Evolutionary conservation across 2,329 filamentous ascomycete genomes (phyloP).

Genomic region (Monosporascus cannonballus): DNA sequence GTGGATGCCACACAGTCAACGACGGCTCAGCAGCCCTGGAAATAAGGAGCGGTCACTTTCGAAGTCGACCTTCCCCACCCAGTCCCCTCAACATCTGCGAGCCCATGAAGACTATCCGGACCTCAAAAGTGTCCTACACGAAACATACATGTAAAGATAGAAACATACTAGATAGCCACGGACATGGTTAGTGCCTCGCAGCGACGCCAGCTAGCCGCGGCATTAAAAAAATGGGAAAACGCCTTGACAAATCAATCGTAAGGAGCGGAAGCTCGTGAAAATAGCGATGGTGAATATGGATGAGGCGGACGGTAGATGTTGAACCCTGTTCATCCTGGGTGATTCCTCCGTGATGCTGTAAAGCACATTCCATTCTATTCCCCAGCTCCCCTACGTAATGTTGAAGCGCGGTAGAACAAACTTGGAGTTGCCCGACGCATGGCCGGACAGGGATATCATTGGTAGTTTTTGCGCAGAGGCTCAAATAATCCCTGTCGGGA

Average conservation of each 20-base stretch:
- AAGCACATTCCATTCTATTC: no score
- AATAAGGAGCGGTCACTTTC: conserved; percentile 6
- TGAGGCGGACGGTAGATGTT: no score
- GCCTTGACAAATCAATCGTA: no score
- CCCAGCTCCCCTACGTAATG: no score
- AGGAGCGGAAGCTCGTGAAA: no score
- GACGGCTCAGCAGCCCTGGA: conserved; percentile 20
- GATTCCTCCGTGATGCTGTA: background rate
- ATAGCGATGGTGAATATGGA: no score
- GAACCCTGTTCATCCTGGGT: no score
- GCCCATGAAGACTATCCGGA: conserved; percentile 12
- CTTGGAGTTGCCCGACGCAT: background rate
- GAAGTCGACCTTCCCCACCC: background rate
- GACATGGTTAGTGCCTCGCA: background rate
- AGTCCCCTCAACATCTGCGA: background rate
- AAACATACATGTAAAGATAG: background rate
- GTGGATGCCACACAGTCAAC: conserved; percentile 22
- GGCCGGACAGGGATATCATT: background rate
- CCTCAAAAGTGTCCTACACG: conserved; percentile 1
- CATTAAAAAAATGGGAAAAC: no score
- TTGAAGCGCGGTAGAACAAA: background rate
- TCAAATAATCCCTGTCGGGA: background rate
- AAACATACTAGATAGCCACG: background rate
- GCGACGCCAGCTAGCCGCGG: background rate
- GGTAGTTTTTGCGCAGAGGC: background rate